A percentile compares a stretch with the other conserved stretches of the same genome.
phyloP scores from a whole-genome alignment of 2,329 filamentous ascomycete species.

The Erysiphe pulchra region DNA sequence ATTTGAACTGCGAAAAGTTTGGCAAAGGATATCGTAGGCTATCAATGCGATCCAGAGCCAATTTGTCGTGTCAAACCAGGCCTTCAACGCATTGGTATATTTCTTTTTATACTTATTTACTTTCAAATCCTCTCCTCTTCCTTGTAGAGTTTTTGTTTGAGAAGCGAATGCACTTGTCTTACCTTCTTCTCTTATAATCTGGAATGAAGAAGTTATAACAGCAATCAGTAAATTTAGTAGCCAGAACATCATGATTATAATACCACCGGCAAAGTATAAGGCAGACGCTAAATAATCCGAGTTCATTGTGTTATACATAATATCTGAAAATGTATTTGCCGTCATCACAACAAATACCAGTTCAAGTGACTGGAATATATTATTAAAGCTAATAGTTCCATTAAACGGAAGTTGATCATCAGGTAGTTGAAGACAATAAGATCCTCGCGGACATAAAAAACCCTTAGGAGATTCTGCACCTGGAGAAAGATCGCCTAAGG shows the following conservation, averaged over 20 bases:
- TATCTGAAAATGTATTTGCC: constrained; percentile 83
- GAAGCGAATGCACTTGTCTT: constrained; percentile 79
- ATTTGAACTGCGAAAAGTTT: constrained; percentile 47
- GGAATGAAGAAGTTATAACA: constrained; percentile 94
- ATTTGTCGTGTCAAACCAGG: constrained; percentile 45
- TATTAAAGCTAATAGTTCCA: constrained; percentile 79
- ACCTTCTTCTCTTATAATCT: constrained; percentile 92
- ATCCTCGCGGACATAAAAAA: constrained; percentile 64
- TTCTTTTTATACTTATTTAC: constrained; percentile 10
- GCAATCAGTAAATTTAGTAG: constrained; percentile 84
- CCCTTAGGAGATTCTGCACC: constrained; percentile 43
- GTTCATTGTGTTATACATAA: constrained; percentile 82
- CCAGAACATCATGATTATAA: constrained; percentile 90
- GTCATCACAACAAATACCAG: constrained; percentile 97
- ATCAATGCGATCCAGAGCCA: constrained; percentile 66
- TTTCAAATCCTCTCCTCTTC: constrained; percentile 12
- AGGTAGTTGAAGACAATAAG: constrained; percentile 51
- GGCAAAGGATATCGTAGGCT: constrained; percentile 50
- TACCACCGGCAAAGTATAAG: constrained; percentile 46
- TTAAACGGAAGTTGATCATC: constrained; percentile 41
- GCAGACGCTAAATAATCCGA: constrained; percentile 76
- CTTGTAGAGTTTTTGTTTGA: constrained; percentile 25
- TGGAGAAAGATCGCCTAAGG: constrained; percentile 18
- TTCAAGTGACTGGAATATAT: constrained; percentile 76
- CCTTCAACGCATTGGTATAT: constrained; percentile 27